Conservation (phyloP, 345 rosid species). For the Pelargonium nanum region DNA sequence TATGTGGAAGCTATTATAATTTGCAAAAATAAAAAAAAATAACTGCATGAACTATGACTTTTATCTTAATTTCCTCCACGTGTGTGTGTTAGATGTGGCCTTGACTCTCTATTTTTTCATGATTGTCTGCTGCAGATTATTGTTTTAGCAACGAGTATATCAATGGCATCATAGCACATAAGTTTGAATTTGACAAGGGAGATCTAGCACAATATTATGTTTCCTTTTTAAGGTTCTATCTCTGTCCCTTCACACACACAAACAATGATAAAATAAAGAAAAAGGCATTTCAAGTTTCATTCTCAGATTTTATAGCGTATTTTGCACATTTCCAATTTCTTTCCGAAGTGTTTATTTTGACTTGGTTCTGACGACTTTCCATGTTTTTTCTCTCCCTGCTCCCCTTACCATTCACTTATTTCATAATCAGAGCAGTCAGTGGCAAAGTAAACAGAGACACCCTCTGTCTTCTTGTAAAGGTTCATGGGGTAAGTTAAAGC, state of each 20-base stretch:
- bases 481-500: conserved; percentile 38
- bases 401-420: neutral
- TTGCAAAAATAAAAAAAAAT: neutral
- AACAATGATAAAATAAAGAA: neutral
- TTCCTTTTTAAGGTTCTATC: conserved; percentile 45
- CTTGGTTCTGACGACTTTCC: neutral
- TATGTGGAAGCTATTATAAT: neutral
- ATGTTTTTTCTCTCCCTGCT: conserved; percentile 1
- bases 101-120: conserved; percentile 7
- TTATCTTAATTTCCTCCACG: neutral
- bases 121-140: conserved; percentile 35
- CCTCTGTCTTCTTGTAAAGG: conserved; percentile 58
- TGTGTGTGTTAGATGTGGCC: neutral
- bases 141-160: conserved; percentile 60
- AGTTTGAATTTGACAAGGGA: conserved; percentile 37
- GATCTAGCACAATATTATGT: conserved; percentile 54
- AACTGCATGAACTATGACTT: neutral
- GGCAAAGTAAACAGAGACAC: conserved; percentile 47
- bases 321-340: neutral
- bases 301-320: neutral
- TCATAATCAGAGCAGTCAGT: conserved; percentile 52
- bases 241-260: conserved; percentile 8
- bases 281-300: conserved; percentile 1
- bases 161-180: conserved; percentile 44
- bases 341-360: neutral